Conservation (phyloP, 768 basidiomycete genomes). For the Leccinum truebloodii region DNA sequence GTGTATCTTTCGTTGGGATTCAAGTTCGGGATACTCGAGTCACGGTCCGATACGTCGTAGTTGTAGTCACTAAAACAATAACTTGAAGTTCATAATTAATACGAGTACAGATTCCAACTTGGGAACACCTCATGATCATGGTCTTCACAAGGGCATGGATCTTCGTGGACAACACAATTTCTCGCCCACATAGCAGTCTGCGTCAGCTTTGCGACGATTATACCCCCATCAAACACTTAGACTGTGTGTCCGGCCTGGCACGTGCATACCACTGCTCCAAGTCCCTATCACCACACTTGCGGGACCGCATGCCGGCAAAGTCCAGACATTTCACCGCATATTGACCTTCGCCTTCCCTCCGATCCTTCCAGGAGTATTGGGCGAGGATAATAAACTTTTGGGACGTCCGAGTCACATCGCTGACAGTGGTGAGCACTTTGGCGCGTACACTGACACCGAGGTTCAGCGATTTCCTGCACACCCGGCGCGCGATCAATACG, state of each 20-base stretch:
- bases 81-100: neutral
- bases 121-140: conserved; percentile 73
- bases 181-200: conserved; percentile 86
- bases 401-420: conserved; percentile 61
- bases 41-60: conserved; percentile 44
- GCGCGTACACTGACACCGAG: conserved; percentile 73
- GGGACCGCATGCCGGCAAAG: conserved; percentile 66
- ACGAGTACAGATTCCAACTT: neutral
- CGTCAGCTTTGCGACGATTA: conserved; percentile 74
- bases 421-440: conserved; percentile 80
- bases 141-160: conserved; percentile 79
- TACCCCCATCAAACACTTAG: conserved; percentile 97
- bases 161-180: conserved; percentile 88
- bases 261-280: conserved; percentile 87
- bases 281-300: conserved; percentile 70
- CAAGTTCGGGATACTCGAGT: conserved; percentile 68
- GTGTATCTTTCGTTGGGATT: conserved; percentile 61
- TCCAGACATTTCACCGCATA: conserved; percentile 82
- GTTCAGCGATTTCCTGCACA: conserved; percentile 63
- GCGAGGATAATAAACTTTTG: conserved; percentile 94
- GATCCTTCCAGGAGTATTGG: conserved; percentile 63
- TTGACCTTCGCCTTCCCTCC: conserved; percentile 50
- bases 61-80: conserved; percentile 74
- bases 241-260: too few species aligned
- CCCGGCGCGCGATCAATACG: neutral